Percentiles rank a stretch among this genome's conserved stretches.
phyloP scores from a whole-genome alignment of 208 protist species.

The Trypanosomatidae sp. region DNA sequence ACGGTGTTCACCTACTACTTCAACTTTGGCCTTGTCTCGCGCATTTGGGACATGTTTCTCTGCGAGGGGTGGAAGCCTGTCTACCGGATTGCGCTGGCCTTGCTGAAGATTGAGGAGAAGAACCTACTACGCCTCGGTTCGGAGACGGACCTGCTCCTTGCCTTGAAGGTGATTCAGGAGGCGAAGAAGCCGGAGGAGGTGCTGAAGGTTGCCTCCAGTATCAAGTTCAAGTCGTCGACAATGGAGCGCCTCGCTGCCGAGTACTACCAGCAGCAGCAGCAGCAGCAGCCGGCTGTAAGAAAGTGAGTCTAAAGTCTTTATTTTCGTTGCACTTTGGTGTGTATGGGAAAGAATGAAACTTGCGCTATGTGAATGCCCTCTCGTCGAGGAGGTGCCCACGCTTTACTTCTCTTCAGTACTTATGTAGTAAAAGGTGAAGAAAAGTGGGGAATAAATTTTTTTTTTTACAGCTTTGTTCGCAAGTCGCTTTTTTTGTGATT shows the following conservation, averaged over 20 bases:
- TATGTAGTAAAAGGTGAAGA: too few relatives aligned
- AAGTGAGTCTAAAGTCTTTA: too few relatives aligned
- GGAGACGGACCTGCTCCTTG: conserved; percentile 63
- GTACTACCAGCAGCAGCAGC: too few relatives aligned
- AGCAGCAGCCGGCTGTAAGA: too few relatives aligned
- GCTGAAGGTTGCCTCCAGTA: conserved; percentile 46
- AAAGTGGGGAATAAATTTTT: too few relatives aligned
- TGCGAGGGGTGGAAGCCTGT: conserved; percentile 93
- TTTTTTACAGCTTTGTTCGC: too few relatives aligned
- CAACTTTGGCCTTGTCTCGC: conserved; percentile 71
- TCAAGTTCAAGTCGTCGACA: conserved; percentile 66
- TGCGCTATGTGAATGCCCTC: too few relatives aligned
- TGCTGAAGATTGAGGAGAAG: conserved; percentile 66
- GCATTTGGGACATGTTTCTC: conserved; percentile 93
- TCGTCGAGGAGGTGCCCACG: too few relatives aligned
- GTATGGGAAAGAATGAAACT: too few relatives aligned
- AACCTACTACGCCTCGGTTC: conserved; percentile 36
- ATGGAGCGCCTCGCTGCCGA: not conserved
- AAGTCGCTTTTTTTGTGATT: too few relatives aligned
- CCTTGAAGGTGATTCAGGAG: conserved; percentile 67
- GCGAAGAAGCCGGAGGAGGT: conserved; percentile 52
- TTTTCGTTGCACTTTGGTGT: too few relatives aligned
- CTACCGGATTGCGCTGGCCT: conserved; percentile 74
- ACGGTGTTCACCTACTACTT: conserved; percentile 87
- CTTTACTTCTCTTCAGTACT: too few relatives aligned